These are phyloP conservation scores for Metschnikowia reukaufii DNA, from an alignment of 805 yeast species.

Conservation along the genomic window DNA sequence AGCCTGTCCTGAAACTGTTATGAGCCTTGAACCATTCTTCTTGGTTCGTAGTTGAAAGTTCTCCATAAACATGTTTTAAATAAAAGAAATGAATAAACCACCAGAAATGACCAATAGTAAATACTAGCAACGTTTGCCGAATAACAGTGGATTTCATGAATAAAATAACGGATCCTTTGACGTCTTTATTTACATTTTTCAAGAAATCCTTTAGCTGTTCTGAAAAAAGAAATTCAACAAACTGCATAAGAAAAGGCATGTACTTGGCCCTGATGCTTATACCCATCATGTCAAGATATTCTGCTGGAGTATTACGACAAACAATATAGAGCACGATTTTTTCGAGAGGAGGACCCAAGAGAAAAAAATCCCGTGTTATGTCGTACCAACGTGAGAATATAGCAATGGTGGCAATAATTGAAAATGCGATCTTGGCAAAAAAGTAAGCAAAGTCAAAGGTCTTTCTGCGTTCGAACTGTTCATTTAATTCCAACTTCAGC, in stretches of 20 bases:
- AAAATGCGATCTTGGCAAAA: conserved; percentile 24
- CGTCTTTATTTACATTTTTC: conserved; percentile 1
- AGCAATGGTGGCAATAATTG: conserved; percentile 24
- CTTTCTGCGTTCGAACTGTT: conserved; percentile 19
- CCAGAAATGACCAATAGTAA: conserved; percentile 32
- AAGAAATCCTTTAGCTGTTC: conserved; percentile 14
- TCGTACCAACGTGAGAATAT: conserved; percentile 15
- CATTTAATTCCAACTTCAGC: conserved; percentile 19
- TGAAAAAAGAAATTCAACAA: conserved; percentile 14
- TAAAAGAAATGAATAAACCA: conserved; percentile 30
- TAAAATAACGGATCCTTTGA: conserved; percentile 4
- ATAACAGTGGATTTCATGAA: conserved; percentile 14
- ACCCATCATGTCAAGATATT: conserved; percentile 40
- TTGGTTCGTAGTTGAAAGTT: conserved; percentile 1
- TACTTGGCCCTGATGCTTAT: conserved; percentile 44
- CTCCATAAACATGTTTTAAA: conserved; percentile 6
- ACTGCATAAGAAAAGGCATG: conserved; percentile 32
- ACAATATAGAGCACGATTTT: conserved; percentile 44
- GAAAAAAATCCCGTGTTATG: conserved; percentile 21
- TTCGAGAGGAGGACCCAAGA: conserved; percentile 39
- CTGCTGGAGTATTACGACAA: conserved; percentile 47
- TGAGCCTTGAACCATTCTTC: conserved; percentile 9
- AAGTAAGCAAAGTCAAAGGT: conserved; percentile 34
- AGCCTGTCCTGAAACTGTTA: background rate
- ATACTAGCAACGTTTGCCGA: conserved; percentile 19